Evolutionary conservation across 768 basidiomycete genomes (phyloP).

Genomic region (Russula vinacea): DNA sequence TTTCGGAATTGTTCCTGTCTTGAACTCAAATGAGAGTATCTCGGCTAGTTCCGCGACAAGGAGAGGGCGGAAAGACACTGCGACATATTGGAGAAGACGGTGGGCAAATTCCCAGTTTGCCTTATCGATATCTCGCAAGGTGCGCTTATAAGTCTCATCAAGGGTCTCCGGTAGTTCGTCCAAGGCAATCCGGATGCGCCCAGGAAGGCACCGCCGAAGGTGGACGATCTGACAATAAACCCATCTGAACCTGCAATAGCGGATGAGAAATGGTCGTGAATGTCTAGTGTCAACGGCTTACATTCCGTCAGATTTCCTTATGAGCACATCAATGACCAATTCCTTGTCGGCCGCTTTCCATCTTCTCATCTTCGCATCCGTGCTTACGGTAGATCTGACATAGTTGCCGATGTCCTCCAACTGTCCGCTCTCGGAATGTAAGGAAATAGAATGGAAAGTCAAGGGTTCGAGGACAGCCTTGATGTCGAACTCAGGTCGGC

Average conservation of each 20-base stretch:
- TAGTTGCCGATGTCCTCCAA: neutral
- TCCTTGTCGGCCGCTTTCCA: neutral
- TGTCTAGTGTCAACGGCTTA: neutral
- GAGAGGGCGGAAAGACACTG: neutral
- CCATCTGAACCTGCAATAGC: neutral
- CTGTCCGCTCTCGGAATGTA: neutral
- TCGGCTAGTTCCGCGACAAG: neutral
- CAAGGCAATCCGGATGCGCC: neutral
- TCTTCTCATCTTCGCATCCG: neutral
- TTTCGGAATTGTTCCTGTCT: neutral
- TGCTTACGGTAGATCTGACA: neutral
- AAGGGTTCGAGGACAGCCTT: neutral
- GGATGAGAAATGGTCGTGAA: neutral
- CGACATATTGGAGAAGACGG: slow-evolving; percentile 3
- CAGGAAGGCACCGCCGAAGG: neutral
- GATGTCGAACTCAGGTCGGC: slow-evolving; percentile 1
- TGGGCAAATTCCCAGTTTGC: neutral
- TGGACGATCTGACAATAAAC: neutral
- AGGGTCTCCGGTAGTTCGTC: neutral
- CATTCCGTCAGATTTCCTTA: neutral
- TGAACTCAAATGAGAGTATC: slow-evolving; percentile 1
- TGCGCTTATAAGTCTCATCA: neutral
- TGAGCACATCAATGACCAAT: neutral
- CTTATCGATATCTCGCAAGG: neutral
- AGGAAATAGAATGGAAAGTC: neutral